Conservation (phyloP, 495 filamentous ascomycete genomes). For the Xeromyces bisporus region DNA sequence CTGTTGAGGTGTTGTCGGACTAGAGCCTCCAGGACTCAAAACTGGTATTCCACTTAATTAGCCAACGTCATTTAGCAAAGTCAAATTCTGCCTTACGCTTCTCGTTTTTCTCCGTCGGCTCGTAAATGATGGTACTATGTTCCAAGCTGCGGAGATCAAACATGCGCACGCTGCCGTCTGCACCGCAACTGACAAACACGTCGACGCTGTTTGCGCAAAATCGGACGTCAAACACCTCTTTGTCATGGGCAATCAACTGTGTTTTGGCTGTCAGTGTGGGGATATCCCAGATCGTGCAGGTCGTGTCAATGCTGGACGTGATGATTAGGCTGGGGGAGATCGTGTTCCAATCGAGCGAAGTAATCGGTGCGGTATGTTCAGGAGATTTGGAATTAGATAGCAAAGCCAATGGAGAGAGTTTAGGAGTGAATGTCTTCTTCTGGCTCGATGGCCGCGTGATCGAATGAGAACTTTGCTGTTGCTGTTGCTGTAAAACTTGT, state of each 20-base stretch:
- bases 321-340: constrained; percentile 93
- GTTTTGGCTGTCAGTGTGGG: constrained; percentile 96
- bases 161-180: constrained; percentile 96
- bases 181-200: constrained; percentile 94
- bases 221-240: constrained; percentile 95
- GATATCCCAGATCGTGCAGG: constrained; percentile 99
- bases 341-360: constrained; percentile 94
- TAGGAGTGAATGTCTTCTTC: constrained; percentile 52
- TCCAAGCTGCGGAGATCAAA: constrained; percentile 94
- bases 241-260: constrained; percentile 95
- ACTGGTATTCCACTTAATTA: constrained; percentile 6
- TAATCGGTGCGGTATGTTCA: constrained; percentile 92
- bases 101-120: constrained; percentile 79
- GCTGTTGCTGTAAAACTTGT: too few species aligned
- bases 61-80: background rate
- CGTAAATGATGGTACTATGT: constrained; percentile 98
- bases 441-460: constrained; percentile 53
- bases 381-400: constrained; percentile 96
- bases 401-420: constrained; percentile 83
- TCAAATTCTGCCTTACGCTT: constrained; percentile 37
- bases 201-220: constrained; percentile 95
- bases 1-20: constrained; percentile 52
- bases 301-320: constrained; percentile 96
- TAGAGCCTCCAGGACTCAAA: constrained; percentile 37
- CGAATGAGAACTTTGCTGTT: constrained; percentile 40